Conservation (phyloP, 306 rosid species). For the Dicorynia guianensis region DNA sequence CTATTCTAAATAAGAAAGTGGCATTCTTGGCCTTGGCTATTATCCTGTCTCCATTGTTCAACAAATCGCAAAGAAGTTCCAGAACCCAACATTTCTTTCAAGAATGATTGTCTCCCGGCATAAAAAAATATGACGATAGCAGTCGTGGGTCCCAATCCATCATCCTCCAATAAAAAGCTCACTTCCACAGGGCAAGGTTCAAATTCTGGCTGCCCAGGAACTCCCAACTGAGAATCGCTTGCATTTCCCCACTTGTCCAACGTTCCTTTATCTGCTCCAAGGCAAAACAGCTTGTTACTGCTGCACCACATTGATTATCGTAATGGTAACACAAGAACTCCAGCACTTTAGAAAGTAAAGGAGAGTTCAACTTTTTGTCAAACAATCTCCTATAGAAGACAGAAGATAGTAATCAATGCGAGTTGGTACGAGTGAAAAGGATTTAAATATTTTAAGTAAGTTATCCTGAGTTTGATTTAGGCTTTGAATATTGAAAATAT, state of each 20-base stretch:
- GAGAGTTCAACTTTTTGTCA: slow-evolving; percentile 5
- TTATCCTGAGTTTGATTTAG: too few relatives aligned
- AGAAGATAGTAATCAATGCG: too few relatives aligned
- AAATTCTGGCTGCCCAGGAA: slow-evolving; percentile 85
- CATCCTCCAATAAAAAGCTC: slow-evolving; percentile 81
- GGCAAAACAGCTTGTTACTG: slow-evolving; percentile 26
- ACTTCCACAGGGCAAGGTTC: slow-evolving; percentile 77
- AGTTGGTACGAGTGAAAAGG: too few relatives aligned
- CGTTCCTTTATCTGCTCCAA: slow-evolving; percentile 74
- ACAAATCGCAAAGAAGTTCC: too few relatives aligned
- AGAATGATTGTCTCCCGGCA: too few relatives aligned
- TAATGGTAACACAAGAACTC: neutral
- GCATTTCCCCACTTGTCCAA: slow-evolving; percentile 91
- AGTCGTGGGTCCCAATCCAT: slow-evolving; percentile 79
- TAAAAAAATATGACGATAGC: too few relatives aligned
- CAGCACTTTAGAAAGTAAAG: neutral
- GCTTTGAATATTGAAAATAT: too few relatives aligned
- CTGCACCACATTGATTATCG: slow-evolving; percentile 11
- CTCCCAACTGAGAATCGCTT: slow-evolving; percentile 81
- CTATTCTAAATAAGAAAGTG: too few relatives aligned
- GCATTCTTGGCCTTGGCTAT: too few relatives aligned
- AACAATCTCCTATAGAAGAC: slow-evolving; percentile 11
- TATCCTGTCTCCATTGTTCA: too few relatives aligned
- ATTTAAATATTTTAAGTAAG: too few relatives aligned
- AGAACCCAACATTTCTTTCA: too few relatives aligned